These are phyloP conservation scores for Pseudocercospora pini-densiflorae DNA, from an alignment of 2,329 filamentous ascomycete species.

Conservation along the genomic window DNA sequence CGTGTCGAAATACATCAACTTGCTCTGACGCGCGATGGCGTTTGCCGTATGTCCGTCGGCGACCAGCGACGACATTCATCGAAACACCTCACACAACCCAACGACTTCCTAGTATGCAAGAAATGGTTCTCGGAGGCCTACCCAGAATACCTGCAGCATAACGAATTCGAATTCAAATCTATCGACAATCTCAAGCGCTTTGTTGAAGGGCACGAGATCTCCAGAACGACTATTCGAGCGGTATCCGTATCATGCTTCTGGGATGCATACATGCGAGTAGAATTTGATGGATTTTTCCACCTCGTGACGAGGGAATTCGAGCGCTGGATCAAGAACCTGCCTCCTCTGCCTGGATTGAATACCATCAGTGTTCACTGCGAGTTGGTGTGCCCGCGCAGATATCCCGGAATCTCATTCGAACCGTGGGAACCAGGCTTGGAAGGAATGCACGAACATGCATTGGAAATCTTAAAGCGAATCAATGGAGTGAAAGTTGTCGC, in stretches of 20 bases:
- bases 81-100: background rate
- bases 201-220: background rate
- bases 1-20: background rate
- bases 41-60: background rate
- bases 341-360: no score
- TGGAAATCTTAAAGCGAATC: background rate
- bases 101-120: background rate
- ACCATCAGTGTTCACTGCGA: no score
- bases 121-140: background rate
- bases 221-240: background rate
- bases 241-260: background rate
- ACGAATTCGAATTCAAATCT: background rate
- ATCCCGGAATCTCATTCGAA: background rate
- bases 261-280: background rate
- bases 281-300: no score
- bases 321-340: no score
- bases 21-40: background rate
- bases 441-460: background rate
- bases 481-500: background rate
- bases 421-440: background rate
- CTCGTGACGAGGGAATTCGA: no score
- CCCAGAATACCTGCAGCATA: background rate
- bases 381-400: no score
- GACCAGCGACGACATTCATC: background rate
- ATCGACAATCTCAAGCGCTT: background rate